These are phyloP conservation scores for Backusella circina DNA, from an alignment of 192 early-diverging fungal genomes.

Conservation along the genomic window DNA sequence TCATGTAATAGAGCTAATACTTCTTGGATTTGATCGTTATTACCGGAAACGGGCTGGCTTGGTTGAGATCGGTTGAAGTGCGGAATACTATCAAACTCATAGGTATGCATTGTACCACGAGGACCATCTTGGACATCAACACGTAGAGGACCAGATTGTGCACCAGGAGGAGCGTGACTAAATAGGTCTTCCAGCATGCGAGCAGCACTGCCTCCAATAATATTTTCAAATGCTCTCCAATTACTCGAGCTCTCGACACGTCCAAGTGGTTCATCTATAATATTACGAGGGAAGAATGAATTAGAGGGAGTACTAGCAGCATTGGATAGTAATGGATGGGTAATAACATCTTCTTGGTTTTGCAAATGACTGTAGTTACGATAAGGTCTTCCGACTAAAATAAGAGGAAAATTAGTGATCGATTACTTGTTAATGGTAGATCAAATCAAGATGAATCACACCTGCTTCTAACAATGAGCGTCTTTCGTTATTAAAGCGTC, in stretches of 20 bases:
- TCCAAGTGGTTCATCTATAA: not conserved
- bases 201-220: conserved; percentile 56
- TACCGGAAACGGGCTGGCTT: not conserved
- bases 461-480: conserved; percentile 5
- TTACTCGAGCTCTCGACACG: conserved; percentile 40
- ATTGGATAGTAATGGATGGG: conserved; percentile 66
- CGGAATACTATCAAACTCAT: conserved; percentile 34
- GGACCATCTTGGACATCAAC: conserved; percentile 33
- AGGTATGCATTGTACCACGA: conserved; percentile 28
- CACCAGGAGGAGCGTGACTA: conserved; percentile 18
- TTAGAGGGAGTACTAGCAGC: not conserved
- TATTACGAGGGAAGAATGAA: not conserved
- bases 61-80: not conserved
- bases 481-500: conserved; percentile 15
- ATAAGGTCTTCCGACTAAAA: conserved; percentile 38
- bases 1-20: conserved; percentile 60
- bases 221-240: conserved; percentile 59
- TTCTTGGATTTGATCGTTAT: conserved; percentile 25
- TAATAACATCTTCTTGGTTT: conserved; percentile 52
- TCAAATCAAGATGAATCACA: not conserved
- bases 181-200: conserved; percentile 51
- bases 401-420: not conserved
- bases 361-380: conserved; percentile 29
- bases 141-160: conserved; percentile 27
- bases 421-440: not conserved